These are phyloP conservation scores for Suhomyces canberraensis DNA, from an alignment of 805 yeast species.

Conservation along the genomic window DNA sequence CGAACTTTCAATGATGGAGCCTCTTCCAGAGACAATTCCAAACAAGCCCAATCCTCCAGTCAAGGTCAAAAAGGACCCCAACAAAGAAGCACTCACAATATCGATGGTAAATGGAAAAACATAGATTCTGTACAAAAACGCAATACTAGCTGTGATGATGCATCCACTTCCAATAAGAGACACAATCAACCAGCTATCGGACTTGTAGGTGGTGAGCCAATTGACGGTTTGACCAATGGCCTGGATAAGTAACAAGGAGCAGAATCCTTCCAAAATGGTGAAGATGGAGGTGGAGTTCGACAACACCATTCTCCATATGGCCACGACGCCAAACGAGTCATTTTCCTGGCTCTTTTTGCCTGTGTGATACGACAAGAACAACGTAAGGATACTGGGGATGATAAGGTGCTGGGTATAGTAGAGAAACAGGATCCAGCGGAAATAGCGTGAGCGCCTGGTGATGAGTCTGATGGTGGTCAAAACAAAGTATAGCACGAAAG, in stretches of 20 bases:
- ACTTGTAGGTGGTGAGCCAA: constrained; percentile 58
- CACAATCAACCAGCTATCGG: constrained; percentile 78
- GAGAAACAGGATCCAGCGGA: constrained; percentile 46
- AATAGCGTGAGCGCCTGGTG: constrained; percentile 38
- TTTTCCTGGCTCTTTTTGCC: constrained; percentile 13
- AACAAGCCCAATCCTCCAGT: constrained; percentile 71
- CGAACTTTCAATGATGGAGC: constrained; percentile 89
- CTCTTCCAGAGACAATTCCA: constrained; percentile 80
- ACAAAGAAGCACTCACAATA: constrained; percentile 69
- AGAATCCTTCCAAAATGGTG: constrained; percentile 88
- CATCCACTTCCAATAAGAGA: constrained; percentile 71
- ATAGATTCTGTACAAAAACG: constrained; percentile 80
- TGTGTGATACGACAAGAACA: constrained; percentile 55
- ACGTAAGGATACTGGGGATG: constrained; percentile 75
- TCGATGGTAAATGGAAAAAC: constrained; percentile 71
- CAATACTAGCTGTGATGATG: constrained; percentile 70
- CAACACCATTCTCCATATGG: constrained; percentile 69
- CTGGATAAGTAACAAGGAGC: constrained; percentile 87
- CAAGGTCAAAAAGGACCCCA: constrained; percentile 81
- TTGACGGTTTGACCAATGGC: constrained; percentile 80
- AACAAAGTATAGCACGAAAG: constrained; percentile 54
- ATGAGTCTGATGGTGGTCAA: constrained; percentile 70
- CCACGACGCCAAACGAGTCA: constrained; percentile 28
- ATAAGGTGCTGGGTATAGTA: constrained; percentile 81
- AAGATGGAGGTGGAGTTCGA: constrained; percentile 85